Evolutionary conservation across 805 yeast species (phyloP), one percentile per base, ranked within the genome.

Genomic region (Debaryomyces tyrocola): DNA sequence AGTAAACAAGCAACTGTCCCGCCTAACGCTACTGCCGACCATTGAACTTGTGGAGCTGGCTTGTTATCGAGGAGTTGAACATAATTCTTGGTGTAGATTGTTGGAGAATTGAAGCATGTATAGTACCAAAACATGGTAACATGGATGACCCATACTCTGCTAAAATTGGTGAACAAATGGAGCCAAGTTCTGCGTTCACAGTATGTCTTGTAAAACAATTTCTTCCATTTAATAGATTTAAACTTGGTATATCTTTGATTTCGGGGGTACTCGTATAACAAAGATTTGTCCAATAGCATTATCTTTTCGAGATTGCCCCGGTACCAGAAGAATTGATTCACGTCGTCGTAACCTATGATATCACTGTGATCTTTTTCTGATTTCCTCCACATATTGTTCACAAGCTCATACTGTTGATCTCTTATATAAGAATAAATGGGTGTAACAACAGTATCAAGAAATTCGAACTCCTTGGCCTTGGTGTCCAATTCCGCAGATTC

Each of bases 361-460:
- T 78, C 62, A 63, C 74, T 62, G 72, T 83, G 94, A 67, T 89
- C 94, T 55, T 77, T 77, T 57, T 83, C 90, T 50, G 83, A 80
- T 64, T 83, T 80, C 11, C 47, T 45, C 67, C 77, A 81, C 44
- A 68, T 69, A 3, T 85, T 88, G 39, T 81, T 79, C 20, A 66
- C 47, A 7, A 74, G 60, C 53, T 79, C 80, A 61, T 80, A 84
- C 24, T 83, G 85, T 67, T 90, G 96, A 50, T 78, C 79, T 52
- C 85, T 77, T 33, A 87, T 72, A 59, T 75, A 89, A 44, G 68
- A 63, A 69, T 85, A 79, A 14, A 79, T 41, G 1, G 83, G 83
- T 4, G 74, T 73, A 12, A 79, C 73, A 4, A 75, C 65, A 11
- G 64, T 50, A 31, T 67, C 63, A 38, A 79, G 57, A 48, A 64